Base-by-base conservation (phyloP, 495 filamentous ascomycete species). In the Aspergillus baeticus region DNA sequence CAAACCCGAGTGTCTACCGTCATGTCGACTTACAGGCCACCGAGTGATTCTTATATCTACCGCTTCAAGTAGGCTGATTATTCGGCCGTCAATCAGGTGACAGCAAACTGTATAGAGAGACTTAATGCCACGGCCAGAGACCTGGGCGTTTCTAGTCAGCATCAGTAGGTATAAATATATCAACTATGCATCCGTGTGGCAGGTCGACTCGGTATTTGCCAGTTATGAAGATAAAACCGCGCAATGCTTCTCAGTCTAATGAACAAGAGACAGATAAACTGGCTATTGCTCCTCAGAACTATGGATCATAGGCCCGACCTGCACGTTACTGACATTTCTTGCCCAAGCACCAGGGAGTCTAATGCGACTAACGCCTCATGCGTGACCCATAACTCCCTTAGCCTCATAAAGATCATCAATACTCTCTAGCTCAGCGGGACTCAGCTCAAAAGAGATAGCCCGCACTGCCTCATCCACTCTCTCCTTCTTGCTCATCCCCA, bases 321-420 rank as follows among this genome's bases (percentile, higher is more conserved):
- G n/a, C n/a, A n/a, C n/a, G n/a, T n/a, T n/a, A n/a, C n/a, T n/a
- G n/a, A n/a, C n/a, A n/a, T n/a, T n/a, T n/a, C n/a, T n/a, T n/a
- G n/a, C n/a, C n/a, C n/a, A n/a, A n/a, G n/a, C n/a, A n/a, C n/a
- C n/a, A n/a, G n/a, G n/a, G n/a, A n/a, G n/a, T n/a, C n/a, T n/a
- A n/a, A n/a, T n/a, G n/a, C n/a, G 33, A 35, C 33, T 13, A 35
- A 35, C 33, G 13, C 11, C 11, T 13, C 11, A 38, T n/a, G 13
- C 4, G 15, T 68, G 65, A 5, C 65, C 58, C 21, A 60, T 35
- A 3, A 67, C 58, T 13, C 57, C 17, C 71, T 79, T 83, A 1
- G 82, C 75, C 57, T 75, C 48, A 63, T 89, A 89, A 46, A 79
- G 61, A 55, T 85, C 84, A 65, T 89, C 85, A 43, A 89, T 68